Percentiles rank a stretch among this genome's conserved stretches.
These are phyloP conservation scores for Lolium rigidum DNA, from an alignment of 176 grass and related monocot genomes.

Conservation along the genomic window DNA sequence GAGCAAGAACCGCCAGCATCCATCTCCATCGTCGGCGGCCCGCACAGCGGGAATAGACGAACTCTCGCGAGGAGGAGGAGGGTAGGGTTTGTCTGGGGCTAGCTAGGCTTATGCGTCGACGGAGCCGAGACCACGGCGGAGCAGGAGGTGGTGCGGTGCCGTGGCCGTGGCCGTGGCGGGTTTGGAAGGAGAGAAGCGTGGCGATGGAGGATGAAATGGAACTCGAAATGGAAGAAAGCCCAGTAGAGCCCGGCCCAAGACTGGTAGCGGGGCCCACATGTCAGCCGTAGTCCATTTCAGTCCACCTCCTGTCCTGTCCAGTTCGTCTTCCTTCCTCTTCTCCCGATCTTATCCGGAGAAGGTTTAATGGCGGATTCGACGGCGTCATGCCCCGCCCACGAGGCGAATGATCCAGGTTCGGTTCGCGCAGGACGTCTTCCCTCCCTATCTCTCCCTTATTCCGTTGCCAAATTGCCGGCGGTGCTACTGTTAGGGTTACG, in stretches of 20 bases:
- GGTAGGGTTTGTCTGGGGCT: not conserved
- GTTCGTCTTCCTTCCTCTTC: no score
- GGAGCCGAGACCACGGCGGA: not conserved
- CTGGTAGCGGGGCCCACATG: not conserved
- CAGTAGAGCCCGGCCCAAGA: not conserved
- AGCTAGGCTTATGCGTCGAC: not conserved
- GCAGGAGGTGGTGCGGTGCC: no score
- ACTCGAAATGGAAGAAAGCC: not conserved
- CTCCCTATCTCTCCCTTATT: not conserved
- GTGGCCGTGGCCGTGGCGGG: no score
- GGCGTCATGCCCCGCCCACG: not conserved
- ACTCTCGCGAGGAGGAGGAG: not conserved
- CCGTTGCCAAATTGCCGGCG: not conserved
- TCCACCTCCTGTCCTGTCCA: not conserved
- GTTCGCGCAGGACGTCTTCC: not conserved
- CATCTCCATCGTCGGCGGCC: not conserved
- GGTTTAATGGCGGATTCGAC: no score
- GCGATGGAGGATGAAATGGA: not conserved
- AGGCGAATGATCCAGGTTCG: conserved; percentile 32
- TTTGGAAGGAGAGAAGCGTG: not conserved
- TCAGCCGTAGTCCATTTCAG: not conserved
- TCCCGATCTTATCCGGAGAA: no score
- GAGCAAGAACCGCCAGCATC: not conserved
- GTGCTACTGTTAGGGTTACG: not conserved
- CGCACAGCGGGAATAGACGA: not conserved